These are phyloP conservation scores for Leptographium galeiforme DNA, from an alignment of 2,329 filamentous ascomycete species.

Conservation along the genomic window DNA sequence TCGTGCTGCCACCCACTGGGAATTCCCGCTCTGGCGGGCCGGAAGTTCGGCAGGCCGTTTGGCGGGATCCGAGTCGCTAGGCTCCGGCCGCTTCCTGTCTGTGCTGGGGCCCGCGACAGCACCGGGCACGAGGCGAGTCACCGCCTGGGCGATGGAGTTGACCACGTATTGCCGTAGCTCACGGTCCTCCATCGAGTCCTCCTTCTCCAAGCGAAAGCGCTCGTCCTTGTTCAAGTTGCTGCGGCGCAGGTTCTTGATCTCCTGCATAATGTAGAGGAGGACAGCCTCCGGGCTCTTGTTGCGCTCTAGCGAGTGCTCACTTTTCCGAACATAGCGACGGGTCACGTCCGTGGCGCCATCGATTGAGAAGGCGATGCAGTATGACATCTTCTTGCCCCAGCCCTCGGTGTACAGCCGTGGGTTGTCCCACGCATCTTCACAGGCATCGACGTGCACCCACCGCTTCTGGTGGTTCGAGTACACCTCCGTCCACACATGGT, in stretches of 20 bases:
- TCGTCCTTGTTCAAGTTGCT: slow-evolving; percentile 77
- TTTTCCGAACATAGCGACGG: slow-evolving; percentile 56
- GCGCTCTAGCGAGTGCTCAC: slow-evolving; percentile 58
- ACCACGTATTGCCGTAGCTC: slow-evolving; percentile 65
- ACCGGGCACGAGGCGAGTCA: slow-evolving; percentile 52
- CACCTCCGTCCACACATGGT: slow-evolving; percentile 95
- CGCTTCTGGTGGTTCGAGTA: slow-evolving; percentile 87
- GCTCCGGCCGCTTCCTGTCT: slow-evolving; percentile 11
- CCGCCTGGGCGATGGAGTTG: slow-evolving; percentile 57
- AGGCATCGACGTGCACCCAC: slow-evolving; percentile 95
- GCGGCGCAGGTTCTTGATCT: slow-evolving; percentile 75
- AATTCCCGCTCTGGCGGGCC: slow-evolving; percentile 23
- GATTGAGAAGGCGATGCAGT: slow-evolving; percentile 91
- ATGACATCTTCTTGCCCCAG: slow-evolving; percentile 93
- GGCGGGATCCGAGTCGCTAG: slow-evolving; percentile 33
- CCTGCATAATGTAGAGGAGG: slow-evolving; percentile 78
- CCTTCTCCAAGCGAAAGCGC: slow-evolving; percentile 66
- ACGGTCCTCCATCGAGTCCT: slow-evolving; percentile 61
- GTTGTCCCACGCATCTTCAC: slow-evolving; percentile 91
- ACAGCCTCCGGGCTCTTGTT: slow-evolving; percentile 78
- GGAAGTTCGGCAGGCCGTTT: slow-evolving; percentile 49
- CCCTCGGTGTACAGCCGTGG: slow-evolving; percentile 85
- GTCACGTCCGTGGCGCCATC: slow-evolving; percentile 63
- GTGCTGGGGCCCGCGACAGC: slow-evolving; percentile 14
- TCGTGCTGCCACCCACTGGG: slow-evolving; percentile 23